These are phyloP conservation scores for Danielia reshetovae DNA, from an alignment of 805 yeast genomes.

Conservation along the genomic window DNA sequence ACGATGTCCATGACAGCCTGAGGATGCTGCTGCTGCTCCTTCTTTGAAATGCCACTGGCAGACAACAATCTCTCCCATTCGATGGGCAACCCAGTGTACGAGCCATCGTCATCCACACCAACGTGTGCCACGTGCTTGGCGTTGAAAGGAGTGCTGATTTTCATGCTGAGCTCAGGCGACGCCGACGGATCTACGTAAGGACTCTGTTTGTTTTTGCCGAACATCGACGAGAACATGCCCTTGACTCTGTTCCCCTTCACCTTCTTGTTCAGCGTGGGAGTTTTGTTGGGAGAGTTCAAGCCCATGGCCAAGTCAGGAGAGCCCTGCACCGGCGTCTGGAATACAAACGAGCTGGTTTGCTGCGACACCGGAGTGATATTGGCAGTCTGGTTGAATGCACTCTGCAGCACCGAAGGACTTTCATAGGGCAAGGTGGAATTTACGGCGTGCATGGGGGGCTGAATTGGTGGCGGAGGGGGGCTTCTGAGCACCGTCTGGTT, in stretches of 20 bases:
- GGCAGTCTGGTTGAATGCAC: conserved; percentile 19
- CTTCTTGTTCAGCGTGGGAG: conserved; percentile 15
- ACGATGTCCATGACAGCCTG: conserved; percentile 92
- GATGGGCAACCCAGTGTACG: conserved; percentile 86
- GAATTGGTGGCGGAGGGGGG: conserved; percentile 15
- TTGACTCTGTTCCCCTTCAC: conserved; percentile 51
- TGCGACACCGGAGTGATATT: conserved; percentile 29
- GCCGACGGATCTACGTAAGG: conserved; percentile 2
- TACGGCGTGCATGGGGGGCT: background rate
- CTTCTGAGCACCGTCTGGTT: conserved; percentile 22
- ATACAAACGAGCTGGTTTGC: conserved; percentile 11
- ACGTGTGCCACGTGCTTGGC: conserved; percentile 92
- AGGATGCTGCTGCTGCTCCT: conserved; percentile 87
- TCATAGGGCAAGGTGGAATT: conserved; percentile 1
- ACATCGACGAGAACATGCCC: conserved; percentile 55
- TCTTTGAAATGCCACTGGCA: conserved; percentile 82
- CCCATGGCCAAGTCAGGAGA: conserved; percentile 24
- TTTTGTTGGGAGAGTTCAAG: conserved; percentile 8
- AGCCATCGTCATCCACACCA: conserved; percentile 83
- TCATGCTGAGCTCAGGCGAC: conserved; percentile 31
- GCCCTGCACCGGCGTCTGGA: conserved; percentile 12
- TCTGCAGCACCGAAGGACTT: background rate
- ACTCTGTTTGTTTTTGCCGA: conserved; percentile 29
- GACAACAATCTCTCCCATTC: conserved; percentile 86
- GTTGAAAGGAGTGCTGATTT: conserved; percentile 88